Conservation (phyloP, 192 early-diverging fungal genomes). For the Coemansia sp. region DNA sequence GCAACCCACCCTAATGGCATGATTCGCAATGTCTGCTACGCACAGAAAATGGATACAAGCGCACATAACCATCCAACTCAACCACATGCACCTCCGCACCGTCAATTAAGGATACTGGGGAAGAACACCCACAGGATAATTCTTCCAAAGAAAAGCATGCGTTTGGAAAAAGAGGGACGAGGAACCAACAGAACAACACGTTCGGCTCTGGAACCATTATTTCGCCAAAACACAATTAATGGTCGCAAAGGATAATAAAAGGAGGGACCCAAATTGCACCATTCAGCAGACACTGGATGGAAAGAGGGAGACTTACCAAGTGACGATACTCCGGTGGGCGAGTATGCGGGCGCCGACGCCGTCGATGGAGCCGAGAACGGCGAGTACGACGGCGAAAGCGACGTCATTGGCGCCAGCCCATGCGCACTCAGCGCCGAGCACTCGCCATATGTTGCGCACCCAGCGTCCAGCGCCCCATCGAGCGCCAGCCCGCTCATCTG, state of each 20-base stretch:
- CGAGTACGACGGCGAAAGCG: slow-evolving; percentile 24
- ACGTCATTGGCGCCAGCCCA: slow-evolving; percentile 14
- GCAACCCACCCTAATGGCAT: neutral
- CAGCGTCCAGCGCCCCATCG: slow-evolving; percentile 6
- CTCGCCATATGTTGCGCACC: neutral
- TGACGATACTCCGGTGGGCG: slow-evolving; percentile 16
- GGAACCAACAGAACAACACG: neutral
- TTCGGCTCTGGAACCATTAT: neutral
- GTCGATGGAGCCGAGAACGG: slow-evolving; percentile 23
- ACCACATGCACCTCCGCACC: neutral
- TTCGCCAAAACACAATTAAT: neutral
- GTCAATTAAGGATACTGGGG: slow-evolving; percentile 6
- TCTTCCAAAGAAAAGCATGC: neutral
- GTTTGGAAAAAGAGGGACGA: neutral
- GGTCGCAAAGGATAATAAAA: neutral
- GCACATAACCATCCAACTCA: neutral
- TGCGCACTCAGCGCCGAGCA: neutral
- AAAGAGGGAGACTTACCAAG: slow-evolving; percentile 37
- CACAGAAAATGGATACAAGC: neutral
- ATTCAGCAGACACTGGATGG: neutral
- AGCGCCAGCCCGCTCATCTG: slow-evolving; percentile 11
- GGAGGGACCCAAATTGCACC: neutral
- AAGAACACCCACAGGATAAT: neutral
- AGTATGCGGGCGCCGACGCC: slow-evolving; percentile 19
- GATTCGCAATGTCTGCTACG: too few species aligned